These are phyloP conservation scores for Santalum album DNA, from an alignment of 164 flowering plant genomes.

Conservation along the genomic window DNA sequence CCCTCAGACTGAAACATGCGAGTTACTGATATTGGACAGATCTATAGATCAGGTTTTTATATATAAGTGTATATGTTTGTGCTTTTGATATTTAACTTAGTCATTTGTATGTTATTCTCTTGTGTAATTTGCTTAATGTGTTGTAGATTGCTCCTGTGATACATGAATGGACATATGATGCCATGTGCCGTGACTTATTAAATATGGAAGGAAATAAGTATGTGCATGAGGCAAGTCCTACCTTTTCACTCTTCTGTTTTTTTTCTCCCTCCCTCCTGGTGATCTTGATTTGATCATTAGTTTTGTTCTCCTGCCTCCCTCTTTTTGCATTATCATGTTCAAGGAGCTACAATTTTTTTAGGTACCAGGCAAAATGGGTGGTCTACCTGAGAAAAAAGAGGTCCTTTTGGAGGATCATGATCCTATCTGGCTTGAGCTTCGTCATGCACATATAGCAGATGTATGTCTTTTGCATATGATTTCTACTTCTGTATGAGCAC, in stretches of 20 bases:
- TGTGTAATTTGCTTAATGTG: constrained; percentile 5
- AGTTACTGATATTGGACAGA: constrained; percentile 86
- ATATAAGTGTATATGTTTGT: not conserved
- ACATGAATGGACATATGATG: constrained; percentile 99
- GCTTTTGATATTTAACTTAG: not conserved
- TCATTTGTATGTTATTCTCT: not conserved
- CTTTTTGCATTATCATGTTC: not conserved
- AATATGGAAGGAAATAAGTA: constrained; percentile 93
- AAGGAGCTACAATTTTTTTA: constrained; percentile 12
- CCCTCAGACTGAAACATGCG: constrained; percentile 93
- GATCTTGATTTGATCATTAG: constrained; percentile 2
- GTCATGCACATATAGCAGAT: constrained; percentile 95
- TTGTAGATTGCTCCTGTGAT: constrained; percentile 91
- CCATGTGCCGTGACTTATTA: constrained; percentile 94
- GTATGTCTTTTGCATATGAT: constrained; percentile 31
- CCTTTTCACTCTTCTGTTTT: not conserved
- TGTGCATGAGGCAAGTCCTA: constrained; percentile 65
- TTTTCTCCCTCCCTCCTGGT: no score
- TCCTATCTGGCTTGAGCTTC: constrained; percentile 94
- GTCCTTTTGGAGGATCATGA: constrained; percentile 96
- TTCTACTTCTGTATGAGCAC: constrained; percentile 5
- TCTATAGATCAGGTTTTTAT: constrained; percentile 81
- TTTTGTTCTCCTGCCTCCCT: not conserved
- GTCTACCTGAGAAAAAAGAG: constrained; percentile 73
- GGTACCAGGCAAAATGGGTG: constrained; percentile 76